These are phyloP conservation scores for Colletotrichum sp. DNA, from an alignment of 2,329 filamentous ascomycete genomes.

Conservation along the genomic window DNA sequence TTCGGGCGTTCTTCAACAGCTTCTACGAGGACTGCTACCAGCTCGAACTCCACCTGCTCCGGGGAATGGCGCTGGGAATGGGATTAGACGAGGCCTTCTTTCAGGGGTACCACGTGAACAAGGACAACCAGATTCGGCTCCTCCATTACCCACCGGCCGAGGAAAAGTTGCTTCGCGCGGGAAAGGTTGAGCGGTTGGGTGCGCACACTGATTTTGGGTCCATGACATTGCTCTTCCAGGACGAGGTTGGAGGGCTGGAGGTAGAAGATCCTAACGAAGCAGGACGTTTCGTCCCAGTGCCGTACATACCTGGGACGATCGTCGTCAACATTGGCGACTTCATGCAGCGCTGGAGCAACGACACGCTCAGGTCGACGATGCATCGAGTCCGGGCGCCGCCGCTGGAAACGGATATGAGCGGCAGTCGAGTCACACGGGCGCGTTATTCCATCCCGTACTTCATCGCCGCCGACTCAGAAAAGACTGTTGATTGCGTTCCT, in stretches of 20 bases:
- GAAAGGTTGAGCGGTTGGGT: conserved; percentile 9
- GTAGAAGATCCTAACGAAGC: conserved; percentile 42
- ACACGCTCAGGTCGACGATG: conserved; percentile 35
- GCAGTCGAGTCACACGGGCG: conserved; percentile 47
- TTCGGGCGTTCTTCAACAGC: conserved; percentile 34
- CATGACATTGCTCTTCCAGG: conserved; percentile 54
- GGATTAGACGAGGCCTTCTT: conserved; percentile 32
- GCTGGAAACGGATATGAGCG: conserved; percentile 22
- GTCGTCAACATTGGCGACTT: conserved; percentile 45
- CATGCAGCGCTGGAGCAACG: conserved; percentile 44
- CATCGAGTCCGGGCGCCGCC: conserved; percentile 27
- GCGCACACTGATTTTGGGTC: conserved; percentile 40
- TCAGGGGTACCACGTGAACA: conserved; percentile 50
- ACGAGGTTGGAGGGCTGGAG: conserved; percentile 49
- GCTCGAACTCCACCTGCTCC: conserved; percentile 44
- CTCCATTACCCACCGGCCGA: conserved; percentile 55
- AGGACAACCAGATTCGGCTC: conserved; percentile 65
- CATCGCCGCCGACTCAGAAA: conserved; percentile 52
- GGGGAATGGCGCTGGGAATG: conserved; percentile 51
- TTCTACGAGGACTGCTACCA: conserved; percentile 49
- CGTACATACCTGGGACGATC: conserved; percentile 35
- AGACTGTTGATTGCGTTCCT: conserved; percentile 57
- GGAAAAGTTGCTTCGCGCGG: conserved; percentile 30
- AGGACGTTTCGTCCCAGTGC: conserved; percentile 36
- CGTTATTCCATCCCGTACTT: conserved; percentile 68